Conservation (phyloP, 192 early-diverging fungal genomes). For the Fimicolochytrium jonesii region DNA sequence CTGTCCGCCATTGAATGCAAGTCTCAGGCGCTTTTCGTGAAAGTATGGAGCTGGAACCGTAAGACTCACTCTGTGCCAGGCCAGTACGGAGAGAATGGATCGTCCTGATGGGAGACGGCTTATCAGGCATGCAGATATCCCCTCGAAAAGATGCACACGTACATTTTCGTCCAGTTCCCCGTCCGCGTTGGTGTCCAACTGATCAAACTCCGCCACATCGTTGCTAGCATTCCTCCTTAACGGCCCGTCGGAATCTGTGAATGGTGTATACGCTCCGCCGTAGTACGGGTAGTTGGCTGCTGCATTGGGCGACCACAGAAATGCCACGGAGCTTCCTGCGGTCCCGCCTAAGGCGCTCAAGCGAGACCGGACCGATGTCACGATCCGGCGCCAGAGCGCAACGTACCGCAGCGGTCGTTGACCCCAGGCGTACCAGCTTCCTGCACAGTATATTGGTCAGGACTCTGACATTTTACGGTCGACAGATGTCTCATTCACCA, state of each 20-base stretch:
- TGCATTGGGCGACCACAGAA: constrained; percentile 16
- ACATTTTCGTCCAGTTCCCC: constrained; percentile 27
- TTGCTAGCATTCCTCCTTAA: too few species aligned
- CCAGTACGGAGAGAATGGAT: constrained; percentile 37
- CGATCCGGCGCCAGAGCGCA: constrained; percentile 17
- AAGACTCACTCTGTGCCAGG: constrained; percentile 24
- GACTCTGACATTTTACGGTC: too few species aligned
- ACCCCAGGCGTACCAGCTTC: constrained; percentile 22
- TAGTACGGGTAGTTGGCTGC: constrained; percentile 19
- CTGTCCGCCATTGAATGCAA: too few species aligned
- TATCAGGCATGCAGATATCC: too few species aligned
- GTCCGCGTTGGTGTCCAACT: constrained; percentile 35
- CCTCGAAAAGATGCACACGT: too few species aligned
- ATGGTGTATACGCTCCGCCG: background rate
- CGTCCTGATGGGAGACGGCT: constrained; percentile 24
- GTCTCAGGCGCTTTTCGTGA: too few species aligned
- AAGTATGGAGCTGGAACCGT: constrained; percentile 26
- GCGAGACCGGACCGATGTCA: constrained; percentile 2
- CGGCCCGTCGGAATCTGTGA: too few species aligned
- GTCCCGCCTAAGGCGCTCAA: too few species aligned
- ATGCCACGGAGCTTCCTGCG: constrained; percentile 13
- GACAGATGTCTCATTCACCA: too few species aligned
- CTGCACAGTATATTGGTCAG: too few species aligned
- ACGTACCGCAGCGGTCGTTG: constrained; percentile 25
- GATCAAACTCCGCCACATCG: too few species aligned